phyloP scores from a whole-genome alignment of 2,329 filamentous ascomycete genomes.

The Coniochaeta sp. region DNA sequence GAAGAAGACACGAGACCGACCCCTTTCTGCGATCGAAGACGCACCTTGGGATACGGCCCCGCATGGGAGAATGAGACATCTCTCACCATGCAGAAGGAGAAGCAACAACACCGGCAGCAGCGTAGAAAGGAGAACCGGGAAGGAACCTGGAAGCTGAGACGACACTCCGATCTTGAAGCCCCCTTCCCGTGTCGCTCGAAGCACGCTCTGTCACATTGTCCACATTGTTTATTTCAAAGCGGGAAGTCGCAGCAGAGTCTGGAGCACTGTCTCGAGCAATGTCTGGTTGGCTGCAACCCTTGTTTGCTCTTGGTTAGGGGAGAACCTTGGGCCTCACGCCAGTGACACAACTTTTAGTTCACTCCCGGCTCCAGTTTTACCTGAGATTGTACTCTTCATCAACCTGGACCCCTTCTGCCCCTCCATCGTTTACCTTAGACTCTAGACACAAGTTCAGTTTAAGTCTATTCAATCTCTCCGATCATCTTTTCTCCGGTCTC shows the following conservation, averaged over 20 bases:
- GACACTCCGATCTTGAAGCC: background rate
- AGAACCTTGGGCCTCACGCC: background rate
- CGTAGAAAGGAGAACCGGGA: background rate
- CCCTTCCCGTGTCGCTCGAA: background rate
- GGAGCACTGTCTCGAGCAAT: background rate
- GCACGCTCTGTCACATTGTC: background rate
- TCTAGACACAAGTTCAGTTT: too few species aligned
- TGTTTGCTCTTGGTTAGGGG: background rate
- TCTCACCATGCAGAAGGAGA: background rate
- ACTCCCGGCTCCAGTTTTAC: background rate
- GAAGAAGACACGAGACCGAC: background rate
- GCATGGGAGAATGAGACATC: background rate
- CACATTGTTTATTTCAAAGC: background rate
- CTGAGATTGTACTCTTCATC: background rate
- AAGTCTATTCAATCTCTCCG: too few species aligned
- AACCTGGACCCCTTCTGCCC: background rate
- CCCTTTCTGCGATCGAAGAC: background rate
- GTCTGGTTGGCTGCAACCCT: background rate
- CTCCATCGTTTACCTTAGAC: too few species aligned
- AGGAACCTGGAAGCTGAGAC: background rate
- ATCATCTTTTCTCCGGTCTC: too few species aligned
- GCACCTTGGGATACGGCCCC: background rate
- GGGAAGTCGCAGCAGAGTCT: background rate
- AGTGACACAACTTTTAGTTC: background rate
- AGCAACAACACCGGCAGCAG: background rate